A percentile compares a stretch with the other conserved stretches of the same genome.
Evolutionary conservation across 176 grass and related monocot species (phyloP).

Genomic region (Eragrostis nindensis): DNA sequence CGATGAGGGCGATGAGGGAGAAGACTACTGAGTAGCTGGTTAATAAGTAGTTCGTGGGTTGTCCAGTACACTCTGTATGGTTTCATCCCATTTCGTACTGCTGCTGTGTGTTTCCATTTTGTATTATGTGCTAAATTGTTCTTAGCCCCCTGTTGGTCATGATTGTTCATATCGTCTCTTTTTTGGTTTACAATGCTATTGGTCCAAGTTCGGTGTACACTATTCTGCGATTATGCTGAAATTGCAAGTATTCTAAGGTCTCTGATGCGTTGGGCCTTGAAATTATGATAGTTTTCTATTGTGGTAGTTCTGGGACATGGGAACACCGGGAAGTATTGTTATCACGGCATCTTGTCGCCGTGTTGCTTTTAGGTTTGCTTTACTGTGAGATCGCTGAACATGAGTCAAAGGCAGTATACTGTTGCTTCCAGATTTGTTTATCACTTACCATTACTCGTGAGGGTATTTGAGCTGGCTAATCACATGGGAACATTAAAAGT

Average conservation of each 20-base stretch:
- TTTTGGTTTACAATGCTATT: slow-evolving; percentile 47
- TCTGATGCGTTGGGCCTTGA: background rate
- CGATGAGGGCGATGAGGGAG: slow-evolving; percentile 69
- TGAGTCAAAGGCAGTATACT: no score
- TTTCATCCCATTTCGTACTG: slow-evolving; percentile 44
- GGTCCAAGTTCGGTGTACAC: slow-evolving; percentile 10
- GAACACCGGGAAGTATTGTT: background rate
- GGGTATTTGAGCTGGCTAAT: no score
- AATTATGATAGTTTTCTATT: background rate
- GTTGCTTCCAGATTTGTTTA: background rate
- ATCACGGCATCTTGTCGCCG: background rate
- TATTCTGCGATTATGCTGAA: slow-evolving; percentile 20
- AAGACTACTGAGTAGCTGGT: slow-evolving; percentile 74
- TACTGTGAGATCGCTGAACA: no score
- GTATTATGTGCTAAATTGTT: slow-evolving; percentile 52
- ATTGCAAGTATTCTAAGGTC: background rate
- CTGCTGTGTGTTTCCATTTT: slow-evolving; percentile 46
- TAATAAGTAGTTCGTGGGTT: slow-evolving; percentile 56
- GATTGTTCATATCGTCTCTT: slow-evolving; percentile 52
- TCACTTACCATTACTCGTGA: no score
- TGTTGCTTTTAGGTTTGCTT: background rate
- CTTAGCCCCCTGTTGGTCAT: slow-evolving; percentile 40
- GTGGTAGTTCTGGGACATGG: background rate
- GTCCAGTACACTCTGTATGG: slow-evolving; percentile 42
- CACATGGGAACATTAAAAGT: no score